phyloP scores from a whole-genome alignment of 164 flowering plant species.

The Stephania japonica region DNA sequence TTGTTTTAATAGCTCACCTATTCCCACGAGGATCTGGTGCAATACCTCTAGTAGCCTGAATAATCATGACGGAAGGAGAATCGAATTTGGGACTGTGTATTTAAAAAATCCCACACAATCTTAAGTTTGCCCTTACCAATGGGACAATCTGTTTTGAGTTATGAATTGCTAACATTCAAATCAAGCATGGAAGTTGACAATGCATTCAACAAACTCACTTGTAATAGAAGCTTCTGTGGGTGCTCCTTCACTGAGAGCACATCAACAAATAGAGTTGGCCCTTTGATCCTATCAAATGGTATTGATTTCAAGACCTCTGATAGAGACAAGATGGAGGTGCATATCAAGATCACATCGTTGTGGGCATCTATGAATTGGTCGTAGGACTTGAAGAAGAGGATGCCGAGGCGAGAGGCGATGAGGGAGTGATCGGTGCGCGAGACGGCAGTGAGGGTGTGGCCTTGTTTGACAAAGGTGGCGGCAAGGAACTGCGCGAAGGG shows the following conservation, averaged over 20 bases:
- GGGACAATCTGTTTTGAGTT: too few species aligned
- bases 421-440: slow-evolving; percentile 60
- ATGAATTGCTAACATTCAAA: too few species aligned
- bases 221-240: slow-evolving; percentile 49
- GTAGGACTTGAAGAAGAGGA: slow-evolving; percentile 50
- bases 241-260: slow-evolving; percentile 74
- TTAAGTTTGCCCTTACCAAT: too few species aligned
- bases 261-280: slow-evolving; percentile 50
- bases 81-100: too few species aligned
- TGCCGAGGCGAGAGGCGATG: slow-evolving; percentile 32
- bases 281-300: slow-evolving; percentile 35
- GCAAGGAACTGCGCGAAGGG: slow-evolving; percentile 63
- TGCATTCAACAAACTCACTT: slow-evolving; percentile 20
- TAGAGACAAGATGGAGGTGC: slow-evolving; percentile 64
- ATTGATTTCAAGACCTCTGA: slow-evolving; percentile 36
- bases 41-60: too few species aligned
- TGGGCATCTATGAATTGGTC: slow-evolving; percentile 31
- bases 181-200: too few species aligned
- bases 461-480: slow-evolving; percentile 52
- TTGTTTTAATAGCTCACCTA: too few species aligned
- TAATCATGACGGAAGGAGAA: too few species aligned
- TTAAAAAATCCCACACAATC: too few species aligned
- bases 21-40: too few species aligned
- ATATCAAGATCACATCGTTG: slow-evolving; percentile 54
- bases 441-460: slow-evolving; percentile 52